A percentile compares a stretch with the other conserved stretches of the same genome.
These are phyloP conservation scores for Ceratobasidium sp. DNA, from an alignment of 1,284 basidiomycete species.

Conservation along the genomic window DNA sequence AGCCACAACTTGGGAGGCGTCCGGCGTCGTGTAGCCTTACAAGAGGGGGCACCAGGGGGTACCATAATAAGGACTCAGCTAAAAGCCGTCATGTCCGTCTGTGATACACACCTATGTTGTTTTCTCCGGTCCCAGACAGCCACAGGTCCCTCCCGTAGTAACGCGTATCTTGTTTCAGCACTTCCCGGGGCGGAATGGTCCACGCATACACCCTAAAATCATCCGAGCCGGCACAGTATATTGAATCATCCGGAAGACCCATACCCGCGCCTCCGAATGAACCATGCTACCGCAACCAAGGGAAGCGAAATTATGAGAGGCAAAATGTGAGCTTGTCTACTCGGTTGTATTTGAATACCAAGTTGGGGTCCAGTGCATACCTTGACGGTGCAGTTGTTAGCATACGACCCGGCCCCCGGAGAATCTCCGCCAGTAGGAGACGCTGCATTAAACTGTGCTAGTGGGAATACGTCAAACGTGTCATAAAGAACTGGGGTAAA, in stretches of 20 bases:
- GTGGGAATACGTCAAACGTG: constrained; percentile 32
- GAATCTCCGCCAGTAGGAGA: background rate
- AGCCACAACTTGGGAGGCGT: constrained; percentile 6
- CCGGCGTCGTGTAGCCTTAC: constrained; percentile 14
- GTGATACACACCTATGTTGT: constrained; percentile 18
- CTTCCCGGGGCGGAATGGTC: constrained; percentile 16
- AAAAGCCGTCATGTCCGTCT: background rate
- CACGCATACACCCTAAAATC: constrained; percentile 35
- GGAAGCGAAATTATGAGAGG: background rate
- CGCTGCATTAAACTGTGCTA: constrained; percentile 29
- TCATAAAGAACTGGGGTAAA: constrained; percentile 30
- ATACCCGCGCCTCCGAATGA: constrained; percentile 31
- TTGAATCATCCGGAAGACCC: constrained; percentile 35
- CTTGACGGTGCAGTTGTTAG: constrained; percentile 30
- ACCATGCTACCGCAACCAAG: constrained; percentile 26
- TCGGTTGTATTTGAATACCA: constrained; percentile 33
- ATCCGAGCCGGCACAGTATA: constrained; percentile 35
- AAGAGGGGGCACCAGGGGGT: background rate
- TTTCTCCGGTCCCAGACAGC: constrained; percentile 1
- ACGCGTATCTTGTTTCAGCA: constrained; percentile 1
- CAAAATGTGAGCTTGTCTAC: background rate
- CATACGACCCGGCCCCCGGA: constrained; percentile 20
- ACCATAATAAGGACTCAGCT: constrained; percentile 1
- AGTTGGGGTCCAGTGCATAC: constrained; percentile 1
- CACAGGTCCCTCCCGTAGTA: constrained; percentile 8